Conservation (phyloP, 176 grass and related monocot genomes). For the Lolium perenne region DNA sequence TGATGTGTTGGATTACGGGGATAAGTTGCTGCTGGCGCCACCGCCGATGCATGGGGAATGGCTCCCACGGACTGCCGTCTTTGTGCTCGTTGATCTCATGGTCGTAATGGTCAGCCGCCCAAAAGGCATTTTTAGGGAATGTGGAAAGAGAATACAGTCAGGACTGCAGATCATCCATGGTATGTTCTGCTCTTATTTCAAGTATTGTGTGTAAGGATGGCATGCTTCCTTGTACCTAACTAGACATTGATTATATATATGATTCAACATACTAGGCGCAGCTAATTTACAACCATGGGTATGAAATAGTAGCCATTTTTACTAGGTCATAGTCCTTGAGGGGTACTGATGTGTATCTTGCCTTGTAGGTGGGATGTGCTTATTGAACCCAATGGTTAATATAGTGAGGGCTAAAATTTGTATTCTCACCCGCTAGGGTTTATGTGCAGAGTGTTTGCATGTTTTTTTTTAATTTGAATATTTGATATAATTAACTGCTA, state of each 20-base stretch:
- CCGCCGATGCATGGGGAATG: constrained; percentile 94
- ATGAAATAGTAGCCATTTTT: constrained; percentile 12
- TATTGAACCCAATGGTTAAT: too few relatives aligned
- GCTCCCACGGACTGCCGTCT: constrained; percentile 82
- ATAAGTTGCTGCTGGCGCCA: constrained; percentile 88
- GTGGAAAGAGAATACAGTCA: constrained; percentile 88
- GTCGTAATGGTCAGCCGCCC: constrained; percentile 87
- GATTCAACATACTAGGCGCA: constrained; percentile 22
- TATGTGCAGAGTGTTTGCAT: too few relatives aligned
- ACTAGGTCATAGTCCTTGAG: not conserved
- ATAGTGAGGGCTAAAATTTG: too few relatives aligned
- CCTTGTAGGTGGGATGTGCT: too few relatives aligned
- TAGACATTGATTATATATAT: constrained; percentile 34
- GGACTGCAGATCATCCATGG: constrained; percentile 79
- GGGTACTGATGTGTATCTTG: not conserved
- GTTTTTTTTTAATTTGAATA: too few relatives aligned
- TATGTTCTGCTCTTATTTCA: constrained; percentile 37
- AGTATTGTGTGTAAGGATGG: constrained; percentile 6
- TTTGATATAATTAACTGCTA: too few relatives aligned
- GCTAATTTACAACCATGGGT: constrained; percentile 25
- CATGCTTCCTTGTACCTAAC: not conserved
- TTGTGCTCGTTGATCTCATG: constrained; percentile 95
- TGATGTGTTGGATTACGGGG: constrained; percentile 76
- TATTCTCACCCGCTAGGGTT: too few relatives aligned
- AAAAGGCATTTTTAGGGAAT: constrained; percentile 96